Evolutionary conservation across 202 grass and related monocot genomes (phyloP), one percentile per base, ranked within the genome.

Genomic region (Brachypodium distachyon): DNA sequence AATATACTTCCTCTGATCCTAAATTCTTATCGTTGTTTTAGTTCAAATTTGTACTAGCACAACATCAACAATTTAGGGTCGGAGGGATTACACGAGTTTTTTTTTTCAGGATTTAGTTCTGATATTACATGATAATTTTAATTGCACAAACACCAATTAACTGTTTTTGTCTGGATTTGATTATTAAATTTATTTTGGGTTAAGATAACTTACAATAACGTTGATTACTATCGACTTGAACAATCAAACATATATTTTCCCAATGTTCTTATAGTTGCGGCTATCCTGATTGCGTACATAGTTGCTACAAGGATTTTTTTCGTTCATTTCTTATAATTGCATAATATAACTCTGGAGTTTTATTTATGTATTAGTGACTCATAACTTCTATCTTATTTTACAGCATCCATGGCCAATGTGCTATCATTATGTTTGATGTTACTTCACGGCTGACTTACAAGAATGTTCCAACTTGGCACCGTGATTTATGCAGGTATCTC

Each of bases 371-470:
- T 4, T 37, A 34, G 23, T 44, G 33, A 65, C 31, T 47, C 76
- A 26, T 18, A 57, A 62, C n/a, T n/a, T n/a, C n/a, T n/a, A n/a
- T n/a, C n/a, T 39, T 21, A 39, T 58, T 70, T 11, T 6, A 12
- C 74, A 96, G 89, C 68, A 96, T 96, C 63, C 86, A 96, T 77
- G 92, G 92, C 5, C 92, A 96, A 22, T 96, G 89, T 48, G 92
- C 86, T 0, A 96, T 96, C 9, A 92, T 96, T 9, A 96, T 96
- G 92, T 96, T 96, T 66, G 92, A 96, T 83, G 92, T 92, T 7
- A 96, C 92, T 51, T 84, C 92, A 77, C 82, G 89, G 61, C 26
- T 96, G 23, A 96, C 92, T 0, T 96, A 96, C 84, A 96, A 90
- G 60, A 96, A 96, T 61, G 86, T 96, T 54, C 92, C 92, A 9